Evolutionary conservation across 2,329 filamentous ascomycete species (phyloP), one percentile per base, ranked within the genome.

Genomic region (Neopestalotiopsis sp.): DNA sequence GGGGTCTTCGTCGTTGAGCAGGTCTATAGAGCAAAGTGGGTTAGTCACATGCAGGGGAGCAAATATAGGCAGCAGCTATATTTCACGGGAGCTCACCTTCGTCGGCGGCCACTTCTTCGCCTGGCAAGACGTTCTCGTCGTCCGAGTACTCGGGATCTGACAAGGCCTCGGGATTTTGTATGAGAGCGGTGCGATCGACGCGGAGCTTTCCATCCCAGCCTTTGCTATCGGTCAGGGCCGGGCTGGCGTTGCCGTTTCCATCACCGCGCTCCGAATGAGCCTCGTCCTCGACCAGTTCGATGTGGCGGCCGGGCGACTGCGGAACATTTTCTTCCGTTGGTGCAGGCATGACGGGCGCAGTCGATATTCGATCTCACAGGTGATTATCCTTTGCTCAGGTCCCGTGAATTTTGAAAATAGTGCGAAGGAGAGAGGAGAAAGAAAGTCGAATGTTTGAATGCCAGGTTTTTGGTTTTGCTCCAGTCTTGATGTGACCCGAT

Each of bases 101-200:
- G 77, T 97, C 94, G 6, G 94, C 92, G 32, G 88, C 86, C 69
- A 97, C 94, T 77, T 91, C 85, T 69, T 97, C 92, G 64, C 91
- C 91, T 0, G 89, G 89, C 71, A 92, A 82, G 24, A 91, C 86
- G 70, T 91, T 88, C 71, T 90, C 88, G 12, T 90, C 88, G 72
- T 93, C 94, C 17, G 93, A 96, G 77, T 95, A 94, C 68, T 97
- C 94, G 0, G 93, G 90, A 75, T 98, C 94, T 58, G 92, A 92
- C 65, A 97, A 81, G 10, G 92, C 93, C 76, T 96, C 94, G 2
- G 94, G 92, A 76, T 97, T 97, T 30, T 88, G 84, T 61, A 97
- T 83, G 40, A 89, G 84, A 2, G 90, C 86, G 77, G 88, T 91
- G 75, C 90, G 90, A 71, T 92, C 90, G 65, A 97, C 82, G 52